Percentiles rank a stretch among this genome's conserved stretches.
phyloP scores from a whole-genome alignment of 106 monocot genomes.

The Dioscorea dumetorum region DNA sequence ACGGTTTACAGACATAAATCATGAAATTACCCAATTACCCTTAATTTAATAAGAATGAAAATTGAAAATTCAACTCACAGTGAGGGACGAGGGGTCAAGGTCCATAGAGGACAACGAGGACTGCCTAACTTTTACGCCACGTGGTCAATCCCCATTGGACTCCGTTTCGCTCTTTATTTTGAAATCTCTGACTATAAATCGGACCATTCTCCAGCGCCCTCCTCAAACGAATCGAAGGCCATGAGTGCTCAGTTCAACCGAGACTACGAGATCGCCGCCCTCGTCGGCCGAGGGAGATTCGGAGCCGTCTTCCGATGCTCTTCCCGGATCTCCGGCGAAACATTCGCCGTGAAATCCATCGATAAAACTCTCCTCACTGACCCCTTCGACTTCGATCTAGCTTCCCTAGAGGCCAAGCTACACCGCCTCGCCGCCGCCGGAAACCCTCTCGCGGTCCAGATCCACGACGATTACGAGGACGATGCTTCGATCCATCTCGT shows the following conservation, averaged over 20 bases:
- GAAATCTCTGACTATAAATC: too few species aligned
- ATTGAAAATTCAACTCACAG: too few species aligned
- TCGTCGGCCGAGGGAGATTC: constrained; percentile 84
- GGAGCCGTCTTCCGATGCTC: constrained; percentile 55
- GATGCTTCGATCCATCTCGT: constrained; percentile 42
- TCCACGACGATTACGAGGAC: constrained; percentile 72
- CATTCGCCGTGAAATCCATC: constrained; percentile 66
- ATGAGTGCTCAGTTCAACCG: constrained; percentile 42
- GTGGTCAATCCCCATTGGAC: too few species aligned
- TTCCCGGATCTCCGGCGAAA: constrained; percentile 29
- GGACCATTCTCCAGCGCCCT: too few species aligned
- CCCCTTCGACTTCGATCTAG: constrained; percentile 41
- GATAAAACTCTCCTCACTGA: constrained; percentile 53
- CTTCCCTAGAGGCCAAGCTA: constrained; percentile 54
- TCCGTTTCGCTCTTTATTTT: too few species aligned
- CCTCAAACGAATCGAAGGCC: too few species aligned
- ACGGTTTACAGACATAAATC: too few species aligned
- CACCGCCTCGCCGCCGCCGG: constrained; percentile 32
- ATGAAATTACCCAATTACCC: too few species aligned
- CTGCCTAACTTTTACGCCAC: too few species aligned
- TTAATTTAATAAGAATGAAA: too few species aligned
- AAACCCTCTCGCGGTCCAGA: constrained; percentile 46
- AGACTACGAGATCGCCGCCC: constrained; percentile 56
- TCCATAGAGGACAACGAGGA: too few species aligned
- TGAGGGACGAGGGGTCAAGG: too few species aligned